Conservation (phyloP, 2,329 filamentous ascomycete genomes). For the Capronia epimyces region DNA sequence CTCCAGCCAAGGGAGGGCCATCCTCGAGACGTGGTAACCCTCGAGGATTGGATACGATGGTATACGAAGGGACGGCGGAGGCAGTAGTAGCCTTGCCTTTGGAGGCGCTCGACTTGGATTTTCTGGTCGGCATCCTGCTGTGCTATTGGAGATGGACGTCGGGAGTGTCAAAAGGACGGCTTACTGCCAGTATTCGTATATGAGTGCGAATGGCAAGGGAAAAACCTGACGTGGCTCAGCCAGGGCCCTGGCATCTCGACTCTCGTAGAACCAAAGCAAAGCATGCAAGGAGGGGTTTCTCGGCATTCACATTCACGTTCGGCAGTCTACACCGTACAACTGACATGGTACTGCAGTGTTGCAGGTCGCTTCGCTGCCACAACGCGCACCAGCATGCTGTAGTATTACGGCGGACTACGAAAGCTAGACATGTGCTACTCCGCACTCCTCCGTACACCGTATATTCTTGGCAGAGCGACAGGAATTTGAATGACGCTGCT, state of each 20-base stretch:
- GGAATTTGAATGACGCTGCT: too few species aligned
- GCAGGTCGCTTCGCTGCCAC: too few species aligned
- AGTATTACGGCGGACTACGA: too few species aligned
- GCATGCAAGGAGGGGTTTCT: neutral
- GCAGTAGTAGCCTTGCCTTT: conserved; percentile 11
- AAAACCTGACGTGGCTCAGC: neutral
- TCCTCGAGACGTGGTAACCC: neutral
- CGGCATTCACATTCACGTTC: too few species aligned
- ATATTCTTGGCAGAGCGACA: too few species aligned
- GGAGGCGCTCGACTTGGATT: conserved; percentile 15
- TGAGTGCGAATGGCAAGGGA: neutral
- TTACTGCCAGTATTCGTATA: neutral
- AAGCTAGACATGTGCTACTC: too few species aligned
- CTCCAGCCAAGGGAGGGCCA: too few species aligned
- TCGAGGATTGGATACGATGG: neutral
- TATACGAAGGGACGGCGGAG: neutral
- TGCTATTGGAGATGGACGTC: neutral
- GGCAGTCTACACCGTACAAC: too few species aligned
- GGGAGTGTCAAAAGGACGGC: too few species aligned
- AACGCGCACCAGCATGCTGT: too few species aligned
- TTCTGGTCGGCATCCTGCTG: conserved; percentile 18
- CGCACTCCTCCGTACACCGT: too few species aligned
- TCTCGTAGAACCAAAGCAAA: neutral
- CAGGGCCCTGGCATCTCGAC: neutral
- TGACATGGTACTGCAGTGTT: too few species aligned